phyloP scores from a whole-genome alignment of 495 filamentous ascomycete genomes.

The Xylaria acuta region DNA sequence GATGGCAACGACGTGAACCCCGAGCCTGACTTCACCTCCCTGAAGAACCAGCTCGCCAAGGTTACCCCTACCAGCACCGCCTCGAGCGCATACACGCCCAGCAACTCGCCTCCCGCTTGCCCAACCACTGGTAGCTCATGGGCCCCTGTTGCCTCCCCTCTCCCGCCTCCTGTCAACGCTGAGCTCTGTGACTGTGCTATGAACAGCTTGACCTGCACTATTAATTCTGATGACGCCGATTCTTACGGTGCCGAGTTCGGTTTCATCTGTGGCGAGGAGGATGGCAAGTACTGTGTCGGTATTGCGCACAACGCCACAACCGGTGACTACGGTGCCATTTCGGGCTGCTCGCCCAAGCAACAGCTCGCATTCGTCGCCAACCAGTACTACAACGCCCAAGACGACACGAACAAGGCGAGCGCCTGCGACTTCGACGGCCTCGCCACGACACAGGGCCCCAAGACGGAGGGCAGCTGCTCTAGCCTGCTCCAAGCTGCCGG shows the following conservation, averaged over 20 bases:
- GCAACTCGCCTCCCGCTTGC: slow-evolving; percentile 76
- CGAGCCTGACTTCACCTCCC: slow-evolving; percentile 74
- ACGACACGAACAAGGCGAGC: slow-evolving; percentile 48
- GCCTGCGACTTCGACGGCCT: slow-evolving; percentile 82
- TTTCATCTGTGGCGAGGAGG: slow-evolving; percentile 69
- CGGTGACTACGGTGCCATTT: slow-evolving; percentile 83
- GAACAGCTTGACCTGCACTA: slow-evolving; percentile 68
- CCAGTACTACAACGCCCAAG: slow-evolving; percentile 74
- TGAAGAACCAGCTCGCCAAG: slow-evolving; percentile 71
- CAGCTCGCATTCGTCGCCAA: slow-evolving; percentile 84
- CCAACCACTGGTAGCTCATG: slow-evolving; percentile 62
- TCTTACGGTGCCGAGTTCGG: slow-evolving; percentile 69
- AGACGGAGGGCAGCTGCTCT: slow-evolving; percentile 49
- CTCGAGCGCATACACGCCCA: slow-evolving; percentile 74
- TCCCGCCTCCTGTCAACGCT: slow-evolving; percentile 75
- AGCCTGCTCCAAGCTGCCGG: slow-evolving; percentile 49
- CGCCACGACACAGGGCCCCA: slow-evolving; percentile 56
- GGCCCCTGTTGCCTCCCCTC: slow-evolving; percentile 74
- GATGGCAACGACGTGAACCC: slow-evolving; percentile 62
- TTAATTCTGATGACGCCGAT: slow-evolving; percentile 53
- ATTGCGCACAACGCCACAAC: slow-evolving; percentile 72
- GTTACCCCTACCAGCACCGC: slow-evolving; percentile 68
- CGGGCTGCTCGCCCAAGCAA: slow-evolving; percentile 80
- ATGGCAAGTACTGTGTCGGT: slow-evolving; percentile 64
- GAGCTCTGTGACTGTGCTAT: slow-evolving; percentile 83